These are phyloP conservation scores for Kuraishia hungarica DNA, from an alignment of 805 yeast species.

Conservation along the genomic window DNA sequence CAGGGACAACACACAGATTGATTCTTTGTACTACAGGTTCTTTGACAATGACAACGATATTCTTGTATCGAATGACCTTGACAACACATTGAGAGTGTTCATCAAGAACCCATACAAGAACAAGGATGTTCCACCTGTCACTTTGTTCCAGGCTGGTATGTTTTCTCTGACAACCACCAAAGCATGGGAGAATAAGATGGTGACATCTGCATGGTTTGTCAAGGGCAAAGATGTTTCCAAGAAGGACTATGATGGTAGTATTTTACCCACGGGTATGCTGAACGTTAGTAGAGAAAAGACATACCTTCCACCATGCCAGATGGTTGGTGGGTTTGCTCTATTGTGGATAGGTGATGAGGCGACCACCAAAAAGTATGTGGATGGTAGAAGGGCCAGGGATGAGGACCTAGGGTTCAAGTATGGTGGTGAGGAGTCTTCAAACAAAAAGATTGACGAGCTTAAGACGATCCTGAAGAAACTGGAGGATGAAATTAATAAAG, in stretches of 20 bases:
- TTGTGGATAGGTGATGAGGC: constrained; percentile 63
- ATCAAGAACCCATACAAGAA: constrained; percentile 71
- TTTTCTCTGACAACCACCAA: constrained; percentile 72
- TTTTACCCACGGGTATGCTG: constrained; percentile 57
- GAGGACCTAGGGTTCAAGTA: constrained; percentile 20
- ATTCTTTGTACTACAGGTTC: constrained; percentile 71
- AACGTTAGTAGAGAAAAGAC: constrained; percentile 45
- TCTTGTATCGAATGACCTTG: constrained; percentile 66
- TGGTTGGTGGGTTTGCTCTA: constrained; percentile 86
- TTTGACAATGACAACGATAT: constrained; percentile 62
- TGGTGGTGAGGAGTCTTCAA: constrained; percentile 16
- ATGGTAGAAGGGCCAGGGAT: constrained; percentile 14
- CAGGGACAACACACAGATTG: constrained; percentile 70
- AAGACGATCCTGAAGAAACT: constrained; percentile 19
- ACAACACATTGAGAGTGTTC: constrained; percentile 68
- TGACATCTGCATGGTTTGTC: constrained; percentile 84
- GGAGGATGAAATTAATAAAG: constrained; percentile 5
- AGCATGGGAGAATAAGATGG: constrained; percentile 85
- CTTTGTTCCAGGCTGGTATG: constrained; percentile 84
- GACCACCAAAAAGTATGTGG: constrained; percentile 27
- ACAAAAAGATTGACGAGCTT: constrained; percentile 19
- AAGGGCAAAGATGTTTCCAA: constrained; percentile 62
- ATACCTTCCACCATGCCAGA: constrained; percentile 66
- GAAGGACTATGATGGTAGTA: constrained; percentile 46
- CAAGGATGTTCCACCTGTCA: constrained; percentile 73